Evolutionary conservation across 257 asterid genomes (phyloP).

Genomic region (Jaltomata sinuosa): DNA sequence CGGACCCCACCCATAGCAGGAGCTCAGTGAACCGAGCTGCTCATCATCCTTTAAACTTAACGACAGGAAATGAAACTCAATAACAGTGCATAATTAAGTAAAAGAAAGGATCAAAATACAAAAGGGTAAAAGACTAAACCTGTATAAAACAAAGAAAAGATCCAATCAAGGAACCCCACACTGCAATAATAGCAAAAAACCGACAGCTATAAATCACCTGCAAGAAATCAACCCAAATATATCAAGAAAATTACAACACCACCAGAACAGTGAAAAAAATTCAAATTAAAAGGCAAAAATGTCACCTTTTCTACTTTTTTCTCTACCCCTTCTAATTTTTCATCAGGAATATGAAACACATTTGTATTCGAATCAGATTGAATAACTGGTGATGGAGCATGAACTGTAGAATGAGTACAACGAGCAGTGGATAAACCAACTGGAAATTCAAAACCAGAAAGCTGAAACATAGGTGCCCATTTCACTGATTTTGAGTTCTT

Average conservation of each 20-base stretch:
- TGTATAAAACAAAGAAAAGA: constrained; percentile 65
- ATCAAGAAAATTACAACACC: background rate
- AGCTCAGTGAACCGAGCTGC: background rate
- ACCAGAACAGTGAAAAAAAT: background rate
- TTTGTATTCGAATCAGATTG: background rate
- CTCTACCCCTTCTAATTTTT: constrained; percentile 32
- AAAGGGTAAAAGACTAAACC: background rate
- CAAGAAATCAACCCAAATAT: background rate
- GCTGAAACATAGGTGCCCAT: constrained; percentile 21
- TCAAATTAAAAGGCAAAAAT: background rate
- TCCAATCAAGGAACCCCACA: constrained; percentile 81
- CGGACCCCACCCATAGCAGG: background rate
- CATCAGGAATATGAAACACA: background rate
- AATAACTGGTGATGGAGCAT: constrained; percentile 17
- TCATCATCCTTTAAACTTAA: background rate
- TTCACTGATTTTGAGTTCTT: constrained; percentile 14
- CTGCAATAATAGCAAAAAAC: constrained; percentile 86
- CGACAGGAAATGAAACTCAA: background rate
- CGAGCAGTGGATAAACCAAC: background rate
- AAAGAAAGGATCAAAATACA: background rate
- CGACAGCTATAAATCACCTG: constrained; percentile 82
- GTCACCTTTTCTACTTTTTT: constrained; percentile 63
- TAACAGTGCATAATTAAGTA: background rate
- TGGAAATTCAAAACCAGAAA: background rate
- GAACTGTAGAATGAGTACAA: background rate